Conservation (phyloP, 225 moss, liverwort and hornwort genomes). For the Pleurozium schreberi region DNA sequence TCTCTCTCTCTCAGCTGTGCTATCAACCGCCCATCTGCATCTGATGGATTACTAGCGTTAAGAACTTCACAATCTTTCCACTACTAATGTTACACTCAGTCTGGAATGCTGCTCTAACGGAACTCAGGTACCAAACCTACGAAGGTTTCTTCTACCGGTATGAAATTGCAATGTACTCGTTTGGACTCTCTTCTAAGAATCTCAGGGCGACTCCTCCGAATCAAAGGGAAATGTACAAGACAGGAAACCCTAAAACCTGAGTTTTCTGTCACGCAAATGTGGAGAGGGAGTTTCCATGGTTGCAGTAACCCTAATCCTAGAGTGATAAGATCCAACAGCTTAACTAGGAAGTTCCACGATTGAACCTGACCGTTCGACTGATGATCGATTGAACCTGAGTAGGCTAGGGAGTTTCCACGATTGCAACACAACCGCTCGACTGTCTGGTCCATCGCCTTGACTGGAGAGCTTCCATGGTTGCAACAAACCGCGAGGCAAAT, state of each 20-base stretch:
- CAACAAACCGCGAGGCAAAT: not conserved
- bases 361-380: not conserved
- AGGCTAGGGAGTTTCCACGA: not conserved
- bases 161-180: not conserved
- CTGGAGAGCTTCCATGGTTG: not conserved
- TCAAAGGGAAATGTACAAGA: slow-evolving; percentile 6
- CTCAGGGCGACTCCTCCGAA: not conserved
- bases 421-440: not conserved
- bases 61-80: not conserved
- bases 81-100: slow-evolving; percentile 11
- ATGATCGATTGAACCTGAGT: not conserved
- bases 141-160: not conserved
- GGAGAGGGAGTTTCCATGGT: not conserved
- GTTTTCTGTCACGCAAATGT: not conserved
- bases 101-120: not conserved
- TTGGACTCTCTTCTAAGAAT: not conserved
- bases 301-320: not conserved
- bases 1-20: too few relatives aligned
- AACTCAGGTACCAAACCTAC: not conserved
- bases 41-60: not conserved
- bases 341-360: not conserved
- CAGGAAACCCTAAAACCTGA: not conserved
- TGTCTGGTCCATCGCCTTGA: not conserved
- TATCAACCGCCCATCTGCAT: not conserved
- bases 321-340: not conserved